Evolutionary conservation across 2,329 filamentous ascomycete species (phyloP), one percentile per base, ranked within the genome.

Genomic region (Ascosphaera acerosa): DNA sequence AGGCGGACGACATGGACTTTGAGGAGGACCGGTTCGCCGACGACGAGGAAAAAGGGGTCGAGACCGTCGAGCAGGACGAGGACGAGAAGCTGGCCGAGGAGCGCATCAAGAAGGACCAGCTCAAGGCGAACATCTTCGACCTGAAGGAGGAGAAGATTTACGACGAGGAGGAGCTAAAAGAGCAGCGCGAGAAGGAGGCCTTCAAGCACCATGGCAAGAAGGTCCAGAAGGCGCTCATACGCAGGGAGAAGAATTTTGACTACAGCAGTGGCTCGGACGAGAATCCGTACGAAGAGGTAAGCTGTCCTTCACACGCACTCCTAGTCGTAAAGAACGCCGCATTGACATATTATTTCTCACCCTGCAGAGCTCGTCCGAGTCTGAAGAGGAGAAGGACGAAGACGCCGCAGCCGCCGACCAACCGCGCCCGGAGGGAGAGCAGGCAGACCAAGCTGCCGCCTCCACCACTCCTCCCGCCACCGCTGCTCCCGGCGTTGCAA

Each of bases 51-150:
- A 68, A 75, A 15, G 64, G 69, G 34, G 49, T 43, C 2, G 64
- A 74, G 26, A 65, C 80, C 32, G 78, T 87, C 40, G 76, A 87
- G 32, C 70, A 81, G 31, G 80, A 90, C 36, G 82, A 91, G 40
- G 76, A 82, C 31, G 54, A 62, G 10, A 80, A 78, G 43, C 66
- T 75, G 12, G 62, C 73, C 0, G 70, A 74, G 37, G 70, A 72
- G 10, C 60, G 72, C 32, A 71, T 82, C 40, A 77, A 76, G 40
- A 66, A 72, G 34, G 75, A 82, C 43, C 81, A 89, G 49, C 60
- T 89, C n/a, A 70, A 70, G 32, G 84, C 84, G 6, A 90, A 90
- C 43, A 58, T 87, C 2, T 91, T 90, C 41, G 75, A 89, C 43
- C 56, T 66, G 28, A 67, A 74, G 45, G 66, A 81, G 3, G 73